Evolutionary conservation across 345 rosid species (phyloP).

Genomic region (Populus tremula): DNA sequence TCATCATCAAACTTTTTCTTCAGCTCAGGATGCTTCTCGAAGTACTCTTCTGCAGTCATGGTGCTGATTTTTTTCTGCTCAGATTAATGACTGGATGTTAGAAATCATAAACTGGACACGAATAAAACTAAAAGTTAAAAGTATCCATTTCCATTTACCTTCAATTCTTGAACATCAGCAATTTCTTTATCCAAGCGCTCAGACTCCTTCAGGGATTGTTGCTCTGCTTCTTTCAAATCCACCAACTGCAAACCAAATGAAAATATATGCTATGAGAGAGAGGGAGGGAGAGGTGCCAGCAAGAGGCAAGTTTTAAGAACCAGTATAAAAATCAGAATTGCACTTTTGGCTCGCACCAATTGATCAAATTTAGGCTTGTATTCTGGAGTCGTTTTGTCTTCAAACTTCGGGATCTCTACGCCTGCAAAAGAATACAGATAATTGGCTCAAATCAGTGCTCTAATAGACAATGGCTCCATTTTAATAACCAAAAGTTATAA

Average conservation of each 20-base stretch:
- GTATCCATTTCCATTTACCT: conserved; percentile 41
- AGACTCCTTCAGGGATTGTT: conserved; percentile 77
- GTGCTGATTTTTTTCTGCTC: conserved; percentile 86
- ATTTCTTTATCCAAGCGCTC: conserved; percentile 83
- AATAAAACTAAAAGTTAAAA: background rate
- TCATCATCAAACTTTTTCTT: conserved; percentile 95
- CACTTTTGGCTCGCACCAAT: conserved; percentile 52
- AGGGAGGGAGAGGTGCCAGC: background rate
- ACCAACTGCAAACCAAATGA: conserved; percentile 46
- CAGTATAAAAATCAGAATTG: conserved; percentile 5
- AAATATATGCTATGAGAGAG: background rate
- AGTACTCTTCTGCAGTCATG: conserved; percentile 98
- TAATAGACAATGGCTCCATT: background rate
- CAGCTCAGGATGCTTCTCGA: conserved; percentile 89
- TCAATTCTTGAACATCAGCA: conserved; percentile 76
- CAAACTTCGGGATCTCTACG: conserved; percentile 78
- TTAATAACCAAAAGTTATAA: background rate
- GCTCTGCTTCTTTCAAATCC: conserved; percentile 89
- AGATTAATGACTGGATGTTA: background rate
- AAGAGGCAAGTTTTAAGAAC: background rate
- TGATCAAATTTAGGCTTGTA: conserved; percentile 92
- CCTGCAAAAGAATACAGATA: conserved; percentile 37
- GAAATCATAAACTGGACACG: background rate
- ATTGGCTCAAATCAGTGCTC: background rate
- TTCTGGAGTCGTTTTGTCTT: conserved; percentile 82